These are phyloP conservation scores for Narthecium ossifragum DNA, from an alignment of 106 monocot species.

Conservation along the genomic window DNA sequence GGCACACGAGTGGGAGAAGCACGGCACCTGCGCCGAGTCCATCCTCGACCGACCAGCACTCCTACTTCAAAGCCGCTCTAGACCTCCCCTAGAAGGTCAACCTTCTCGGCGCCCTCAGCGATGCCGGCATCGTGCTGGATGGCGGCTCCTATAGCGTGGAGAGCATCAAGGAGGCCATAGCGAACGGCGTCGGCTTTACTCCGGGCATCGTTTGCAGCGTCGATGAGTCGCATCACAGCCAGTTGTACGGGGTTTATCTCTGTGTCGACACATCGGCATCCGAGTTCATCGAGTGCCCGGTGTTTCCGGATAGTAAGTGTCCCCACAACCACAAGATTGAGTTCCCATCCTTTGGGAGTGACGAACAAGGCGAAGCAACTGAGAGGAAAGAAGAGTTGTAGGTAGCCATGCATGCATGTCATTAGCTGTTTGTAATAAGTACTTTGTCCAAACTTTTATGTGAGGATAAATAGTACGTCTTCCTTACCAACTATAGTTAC, in stretches of 20 bases:
- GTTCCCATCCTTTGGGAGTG: slow-evolving; percentile 52
- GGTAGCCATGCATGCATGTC: no score
- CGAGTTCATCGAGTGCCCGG: slow-evolving; percentile 31
- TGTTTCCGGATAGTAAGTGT: slow-evolving; percentile 23
- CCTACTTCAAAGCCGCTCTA: slow-evolving; percentile 57
- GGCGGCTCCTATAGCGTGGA: slow-evolving; percentile 36
- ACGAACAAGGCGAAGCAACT: no score
- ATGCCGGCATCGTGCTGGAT: slow-evolving; percentile 49
- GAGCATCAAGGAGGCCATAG: slow-evolving; percentile 30
- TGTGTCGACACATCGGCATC: slow-evolving; percentile 30
- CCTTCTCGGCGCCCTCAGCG: slow-evolving; percentile 27
- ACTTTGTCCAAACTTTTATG: no score
- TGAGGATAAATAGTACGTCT: no score
- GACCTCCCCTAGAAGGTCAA: slow-evolving; percentile 26
- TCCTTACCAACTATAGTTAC: background rate
- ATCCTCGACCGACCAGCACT: slow-evolving; percentile 32
- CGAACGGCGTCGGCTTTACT: slow-evolving; percentile 10
- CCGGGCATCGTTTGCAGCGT: slow-evolving; percentile 56
- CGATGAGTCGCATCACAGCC: slow-evolving; percentile 46
- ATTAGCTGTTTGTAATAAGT: no score
- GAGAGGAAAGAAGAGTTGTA: no score
- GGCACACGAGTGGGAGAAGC: slow-evolving; percentile 70
- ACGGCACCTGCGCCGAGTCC: slow-evolving; percentile 63
- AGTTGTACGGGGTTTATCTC: slow-evolving; percentile 51
- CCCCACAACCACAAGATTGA: slow-evolving; percentile 14